phyloP scores from a whole-genome alignment of 2,329 filamentous ascomycete genomes.

The Arthrobotrys sinensis region DNA sequence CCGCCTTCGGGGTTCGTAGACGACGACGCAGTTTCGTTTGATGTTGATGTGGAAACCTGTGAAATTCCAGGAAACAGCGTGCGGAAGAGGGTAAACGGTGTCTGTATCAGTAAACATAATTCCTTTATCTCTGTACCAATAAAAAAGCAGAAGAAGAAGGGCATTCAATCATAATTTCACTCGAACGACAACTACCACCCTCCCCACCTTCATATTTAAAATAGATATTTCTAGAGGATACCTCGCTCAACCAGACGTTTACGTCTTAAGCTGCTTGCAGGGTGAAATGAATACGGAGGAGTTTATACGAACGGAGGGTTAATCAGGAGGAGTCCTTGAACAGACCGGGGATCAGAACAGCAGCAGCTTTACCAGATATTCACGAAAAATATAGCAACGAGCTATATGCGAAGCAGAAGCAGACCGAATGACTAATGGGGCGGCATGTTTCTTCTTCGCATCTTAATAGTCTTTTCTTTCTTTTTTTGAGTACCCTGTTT shows the following conservation, averaged over 20 bases:
- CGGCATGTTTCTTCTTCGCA: conserved; percentile 15
- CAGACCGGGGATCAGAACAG: conserved; percentile 14
- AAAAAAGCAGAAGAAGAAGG: not conserved
- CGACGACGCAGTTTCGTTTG: conserved; percentile 13
- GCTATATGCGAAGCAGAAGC: conserved; percentile 44
- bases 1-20: conserved; percentile 1
- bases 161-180: not conserved
- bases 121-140: not conserved
- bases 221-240: not conserved
- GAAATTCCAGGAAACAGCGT: conserved; percentile 3
- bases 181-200: not conserved
- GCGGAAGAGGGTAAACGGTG: conserved; percentile 13
- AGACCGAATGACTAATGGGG: conserved; percentile 26
- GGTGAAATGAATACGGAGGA: not conserved
- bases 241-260: not conserved
- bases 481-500: conserved; percentile 30
- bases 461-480: conserved; percentile 23
- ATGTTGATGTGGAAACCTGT: conserved; percentile 29
- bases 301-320: not conserved
- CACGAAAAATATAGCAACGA: conserved; percentile 10
- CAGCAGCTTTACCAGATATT: conserved; percentile 46
- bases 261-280: not conserved
- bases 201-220: not conserved
- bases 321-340: not conserved
- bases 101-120: conserved; percentile 33